These are phyloP conservation scores for Citrus cavaleriei DNA, from an alignment of 345 rosid species.

Conservation along the genomic window DNA sequence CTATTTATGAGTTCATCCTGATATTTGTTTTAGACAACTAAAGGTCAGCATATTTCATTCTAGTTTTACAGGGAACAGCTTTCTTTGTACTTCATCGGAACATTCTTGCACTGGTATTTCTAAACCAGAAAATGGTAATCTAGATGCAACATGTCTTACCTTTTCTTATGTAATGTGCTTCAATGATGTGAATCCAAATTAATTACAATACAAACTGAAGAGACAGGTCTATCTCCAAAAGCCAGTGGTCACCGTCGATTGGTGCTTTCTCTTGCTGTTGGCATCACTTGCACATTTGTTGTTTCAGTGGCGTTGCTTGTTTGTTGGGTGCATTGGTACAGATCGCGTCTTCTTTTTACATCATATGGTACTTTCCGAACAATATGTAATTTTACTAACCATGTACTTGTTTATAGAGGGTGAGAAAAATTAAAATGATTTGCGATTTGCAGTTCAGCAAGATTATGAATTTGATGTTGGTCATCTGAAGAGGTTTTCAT, in stretches of 20 bases:
- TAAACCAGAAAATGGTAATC: slow-evolving; percentile 60
- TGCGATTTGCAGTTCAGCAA: slow-evolving; percentile 63
- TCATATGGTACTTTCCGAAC: slow-evolving; percentile 52
- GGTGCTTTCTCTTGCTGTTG: slow-evolving; percentile 65
- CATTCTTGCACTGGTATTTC: slow-evolving; percentile 49
- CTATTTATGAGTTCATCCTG: neutral
- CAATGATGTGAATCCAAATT: neutral
- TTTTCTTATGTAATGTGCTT: neutral
- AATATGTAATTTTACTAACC: neutral
- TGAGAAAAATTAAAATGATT: slow-evolving; percentile 5
- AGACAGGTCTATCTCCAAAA: slow-evolving; percentile 34
- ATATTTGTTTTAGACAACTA: slow-evolving; percentile 7
- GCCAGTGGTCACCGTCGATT: slow-evolving; percentile 38
- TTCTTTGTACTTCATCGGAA: slow-evolving; percentile 57
- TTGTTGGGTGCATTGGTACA: slow-evolving; percentile 79
- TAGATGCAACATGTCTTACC: neutral
- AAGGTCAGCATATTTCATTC: slow-evolving; percentile 8
- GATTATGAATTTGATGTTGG: slow-evolving; percentile 86
- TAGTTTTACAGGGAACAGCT: slow-evolving; percentile 69
- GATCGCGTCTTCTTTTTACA: slow-evolving; percentile 51
- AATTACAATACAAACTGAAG: slow-evolving; percentile 30
- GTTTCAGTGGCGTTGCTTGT: slow-evolving; percentile 59
- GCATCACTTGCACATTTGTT: slow-evolving; percentile 63
- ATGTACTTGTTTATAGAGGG: neutral
- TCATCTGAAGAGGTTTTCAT: slow-evolving; percentile 78